Percentiles rank a stretch among this genome's conserved stretches.
Evolutionary conservation across 2,329 filamentous ascomycete species (phyloP).

Genomic region (Colletotrichum theobromicola): DNA sequence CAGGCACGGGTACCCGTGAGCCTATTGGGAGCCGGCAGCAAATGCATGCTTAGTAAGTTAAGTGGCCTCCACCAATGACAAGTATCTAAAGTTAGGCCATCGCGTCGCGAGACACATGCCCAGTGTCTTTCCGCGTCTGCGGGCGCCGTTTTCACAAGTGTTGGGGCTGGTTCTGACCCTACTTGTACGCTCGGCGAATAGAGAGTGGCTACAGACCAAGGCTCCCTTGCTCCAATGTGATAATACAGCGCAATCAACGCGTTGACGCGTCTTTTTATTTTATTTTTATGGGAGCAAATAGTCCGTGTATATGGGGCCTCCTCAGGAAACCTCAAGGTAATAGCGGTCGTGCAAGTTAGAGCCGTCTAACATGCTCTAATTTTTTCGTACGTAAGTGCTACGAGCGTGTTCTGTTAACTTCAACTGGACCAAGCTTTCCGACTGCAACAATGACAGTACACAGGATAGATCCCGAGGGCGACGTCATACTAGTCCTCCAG

Average conservation of each 20-base stretch:
- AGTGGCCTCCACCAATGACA: not conserved
- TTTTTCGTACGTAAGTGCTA: no score
- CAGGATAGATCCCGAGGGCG: no score
- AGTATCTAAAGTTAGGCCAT: not conserved
- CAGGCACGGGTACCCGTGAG: not conserved
- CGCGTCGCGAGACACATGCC: not conserved
- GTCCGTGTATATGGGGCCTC: not conserved
- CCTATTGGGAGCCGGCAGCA: conserved; percentile 11
- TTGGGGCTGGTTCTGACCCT: not conserved
- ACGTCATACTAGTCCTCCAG: no score
- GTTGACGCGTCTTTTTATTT: not conserved
- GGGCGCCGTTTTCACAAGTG: not conserved
- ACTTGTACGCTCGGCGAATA: not conserved
- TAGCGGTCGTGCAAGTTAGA: not conserved
- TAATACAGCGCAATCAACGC: not conserved
- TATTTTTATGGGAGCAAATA: not conserved
- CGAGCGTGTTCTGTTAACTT: no score
- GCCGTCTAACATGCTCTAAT: not conserved
- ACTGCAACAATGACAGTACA: no score
- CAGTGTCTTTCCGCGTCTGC: not conserved
- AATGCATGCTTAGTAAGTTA: not conserved
- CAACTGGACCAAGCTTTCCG: no score
- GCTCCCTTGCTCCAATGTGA: not conserved
- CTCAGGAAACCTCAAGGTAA: not conserved
- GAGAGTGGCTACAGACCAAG: not conserved